Evolutionary conservation across 2,329 filamentous ascomycete species (phyloP).

Genomic region (Ophiognomonia clavigignenti-juglandacearum): DNA sequence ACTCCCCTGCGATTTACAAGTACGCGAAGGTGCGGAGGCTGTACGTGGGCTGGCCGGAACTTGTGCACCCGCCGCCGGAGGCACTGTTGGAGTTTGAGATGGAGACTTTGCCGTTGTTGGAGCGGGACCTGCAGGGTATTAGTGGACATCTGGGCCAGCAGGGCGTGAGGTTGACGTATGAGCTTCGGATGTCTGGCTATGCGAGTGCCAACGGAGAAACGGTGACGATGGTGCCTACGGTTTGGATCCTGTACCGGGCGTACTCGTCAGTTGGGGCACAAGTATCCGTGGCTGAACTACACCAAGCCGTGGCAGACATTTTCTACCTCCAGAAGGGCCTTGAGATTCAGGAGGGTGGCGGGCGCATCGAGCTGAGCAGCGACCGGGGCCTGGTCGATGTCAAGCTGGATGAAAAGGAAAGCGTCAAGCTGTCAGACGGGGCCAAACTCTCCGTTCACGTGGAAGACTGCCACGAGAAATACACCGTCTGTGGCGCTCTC

Average conservation of each 20-base stretch:
- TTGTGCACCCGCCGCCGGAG: slow-evolving; percentile 1
- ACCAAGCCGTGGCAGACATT: slow-evolving; percentile 4
- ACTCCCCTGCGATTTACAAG: slow-evolving; percentile 2
- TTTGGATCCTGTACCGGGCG: slow-evolving; percentile 9
- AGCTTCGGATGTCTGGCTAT: slow-evolving; percentile 12
- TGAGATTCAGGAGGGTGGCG: slow-evolving; percentile 13
- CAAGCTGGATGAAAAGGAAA: slow-evolving; percentile 4
- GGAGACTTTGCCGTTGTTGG: slow-evolving; percentile 8
- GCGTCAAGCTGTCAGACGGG: slow-evolving; percentile 5
- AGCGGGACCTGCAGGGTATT: slow-evolving; percentile 6
- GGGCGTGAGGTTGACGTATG: slow-evolving; percentile 6
- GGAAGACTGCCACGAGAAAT: not conserved
- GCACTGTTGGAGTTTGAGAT: slow-evolving; percentile 11
- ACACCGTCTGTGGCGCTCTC: slow-evolving; percentile 9
- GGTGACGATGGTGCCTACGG: slow-evolving; percentile 3
- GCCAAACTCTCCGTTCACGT: slow-evolving; percentile 7
- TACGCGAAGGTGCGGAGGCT: slow-evolving; percentile 1
- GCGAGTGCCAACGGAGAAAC: not conserved
- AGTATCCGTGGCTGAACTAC: not conserved
- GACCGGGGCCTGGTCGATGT: slow-evolving; percentile 1
- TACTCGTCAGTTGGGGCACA: not conserved
- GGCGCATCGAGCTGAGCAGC: slow-evolving; percentile 7
- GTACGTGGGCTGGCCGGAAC: slow-evolving; percentile 7
- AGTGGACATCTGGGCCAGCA: slow-evolving; percentile 10
- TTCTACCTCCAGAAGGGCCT: slow-evolving; percentile 6